A percentile compares a stretch with the other conserved stretches of the same genome.
Evolutionary conservation across 2,329 filamentous ascomycete genomes (phyloP).

Genomic region (Pestalotiopsis sp.): DNA sequence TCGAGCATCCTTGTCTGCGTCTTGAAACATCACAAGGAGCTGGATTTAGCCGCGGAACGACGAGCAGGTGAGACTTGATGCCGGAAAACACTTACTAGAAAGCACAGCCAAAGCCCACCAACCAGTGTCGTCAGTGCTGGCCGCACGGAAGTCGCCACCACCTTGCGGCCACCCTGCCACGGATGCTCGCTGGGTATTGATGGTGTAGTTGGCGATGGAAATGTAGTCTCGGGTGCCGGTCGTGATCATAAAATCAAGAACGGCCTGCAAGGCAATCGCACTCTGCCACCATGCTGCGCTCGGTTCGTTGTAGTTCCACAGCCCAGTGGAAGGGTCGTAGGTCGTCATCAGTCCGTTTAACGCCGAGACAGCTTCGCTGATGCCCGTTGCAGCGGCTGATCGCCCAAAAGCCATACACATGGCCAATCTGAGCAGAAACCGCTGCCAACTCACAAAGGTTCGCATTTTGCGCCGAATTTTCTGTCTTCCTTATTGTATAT

Average conservation of each 20-base stretch:
- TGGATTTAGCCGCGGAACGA: no score
- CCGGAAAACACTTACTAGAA: constrained; percentile 17
- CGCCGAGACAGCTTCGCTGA: not conserved
- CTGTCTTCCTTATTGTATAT: no score
- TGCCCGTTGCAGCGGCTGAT: not conserved
- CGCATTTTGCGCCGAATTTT: not conserved
- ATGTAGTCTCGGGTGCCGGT: constrained; percentile 31
- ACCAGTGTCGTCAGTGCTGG: constrained; percentile 44
- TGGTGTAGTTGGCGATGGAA: constrained; percentile 27
- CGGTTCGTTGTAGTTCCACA: not conserved
- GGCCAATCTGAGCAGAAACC: not conserved
- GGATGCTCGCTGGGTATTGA: constrained; percentile 33
- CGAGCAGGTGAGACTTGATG: no score
- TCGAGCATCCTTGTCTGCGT: no score
- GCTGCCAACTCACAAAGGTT: not conserved
- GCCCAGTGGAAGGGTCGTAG: not conserved
- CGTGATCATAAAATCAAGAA: constrained; percentile 36
- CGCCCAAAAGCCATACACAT: not conserved
- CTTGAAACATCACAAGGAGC: no score
- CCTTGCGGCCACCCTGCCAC: constrained; percentile 37
- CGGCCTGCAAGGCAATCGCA: constrained; percentile 34
- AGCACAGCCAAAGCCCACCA: constrained; percentile 55
- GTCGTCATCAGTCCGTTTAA: constrained; percentile 3
- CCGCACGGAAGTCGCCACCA: constrained; percentile 37
- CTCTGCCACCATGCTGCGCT: constrained; percentile 37